Base-by-base conservation (phyloP, 1,139 yeast species). In the Lodderomyces margitis region DNA sequence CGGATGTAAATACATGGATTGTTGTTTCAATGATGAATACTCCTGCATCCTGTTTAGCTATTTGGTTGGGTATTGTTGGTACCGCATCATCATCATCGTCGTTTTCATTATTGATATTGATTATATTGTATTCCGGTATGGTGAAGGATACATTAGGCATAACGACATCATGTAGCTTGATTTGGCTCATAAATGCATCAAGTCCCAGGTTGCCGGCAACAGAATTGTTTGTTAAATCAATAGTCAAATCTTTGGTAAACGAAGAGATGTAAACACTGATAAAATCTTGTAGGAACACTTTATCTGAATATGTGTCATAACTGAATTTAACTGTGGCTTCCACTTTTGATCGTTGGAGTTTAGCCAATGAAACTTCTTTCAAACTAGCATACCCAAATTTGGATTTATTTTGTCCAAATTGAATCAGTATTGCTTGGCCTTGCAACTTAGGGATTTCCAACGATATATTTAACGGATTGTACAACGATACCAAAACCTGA, bases 1-100 rank as follows among this genome's bases (percentile, higher is more conserved):
- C 79, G 0, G 81, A 74, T 1, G 72, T 62, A 50, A 79, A 56
- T 3, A 80, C 48, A 56, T 80, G 83, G 56, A 80, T 70, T 0
- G 73, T 72, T 1, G 78, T 66, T 6, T 67, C 73, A 2, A 72
- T 41, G 7, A 78, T 59, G 54, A 47, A 58, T 45, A 32, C 38
- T 15, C 38, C 38, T 9, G 12, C 20, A 32, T 23, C 36, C 14
- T 33, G 36, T 10, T 16, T 40, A 16, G 24, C 24, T 9, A 20
- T 5, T 12, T 17, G 11, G 25, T 20, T 34, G 14, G 5, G 11
- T 19, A 19, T 38, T 17, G 33, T 23, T 8, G 25, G 25, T 23
- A 23, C 11, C 11, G 11, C 25, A 14, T 27, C 24, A n/a, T 38
- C 20, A 35, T 21, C 41, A 11, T 12, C 21, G 6, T 14, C 42